Evolutionary conservation across 208 protist genomes (phyloP).

Genomic region (Kentomonas sorsogonicus): DNA sequence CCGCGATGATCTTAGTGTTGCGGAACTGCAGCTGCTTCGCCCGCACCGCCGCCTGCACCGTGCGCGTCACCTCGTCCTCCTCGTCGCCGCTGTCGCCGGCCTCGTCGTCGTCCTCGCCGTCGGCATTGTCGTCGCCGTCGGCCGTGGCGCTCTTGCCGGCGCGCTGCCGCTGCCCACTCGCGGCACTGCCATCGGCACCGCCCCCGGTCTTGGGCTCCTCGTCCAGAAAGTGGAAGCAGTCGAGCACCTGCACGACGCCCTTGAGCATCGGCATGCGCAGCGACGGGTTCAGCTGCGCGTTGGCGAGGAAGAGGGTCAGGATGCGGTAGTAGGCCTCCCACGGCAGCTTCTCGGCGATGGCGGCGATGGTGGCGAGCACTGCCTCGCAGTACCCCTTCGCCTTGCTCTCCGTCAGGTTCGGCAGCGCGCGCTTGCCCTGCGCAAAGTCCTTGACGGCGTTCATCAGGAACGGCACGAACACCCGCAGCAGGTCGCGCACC

Average conservation of each 20-base stretch:
- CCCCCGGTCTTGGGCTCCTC: constrained; percentile 14
- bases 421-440: constrained; percentile 73
- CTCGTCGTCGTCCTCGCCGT: constrained; percentile 13
- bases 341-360: constrained; percentile 59
- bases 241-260: constrained; percentile 84
- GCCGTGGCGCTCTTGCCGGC: not conserved
- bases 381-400: constrained; percentile 83
- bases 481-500: constrained; percentile 75
- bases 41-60: constrained; percentile 22
- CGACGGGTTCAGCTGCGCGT: constrained; percentile 57
- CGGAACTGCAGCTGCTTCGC: constrained; percentile 44
- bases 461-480: constrained; percentile 86
- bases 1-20: constrained; percentile 54
- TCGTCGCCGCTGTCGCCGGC: constrained; percentile 51
- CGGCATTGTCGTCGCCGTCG: constrained; percentile 13
- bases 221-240: constrained; percentile 81
- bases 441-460: constrained; percentile 81
- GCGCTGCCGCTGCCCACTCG: no score
- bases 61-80: constrained; percentile 37
- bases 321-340: constrained; percentile 88
- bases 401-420: constrained; percentile 74
- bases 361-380: constrained; percentile 65
- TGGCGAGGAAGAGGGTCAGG: constrained; percentile 70
- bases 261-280: constrained; percentile 77
- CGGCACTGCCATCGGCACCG: no score